These are phyloP conservation scores for Butyriboletus loyo DNA, from an alignment of 768 basidiomycete genomes.

Conservation along the genomic window DNA sequence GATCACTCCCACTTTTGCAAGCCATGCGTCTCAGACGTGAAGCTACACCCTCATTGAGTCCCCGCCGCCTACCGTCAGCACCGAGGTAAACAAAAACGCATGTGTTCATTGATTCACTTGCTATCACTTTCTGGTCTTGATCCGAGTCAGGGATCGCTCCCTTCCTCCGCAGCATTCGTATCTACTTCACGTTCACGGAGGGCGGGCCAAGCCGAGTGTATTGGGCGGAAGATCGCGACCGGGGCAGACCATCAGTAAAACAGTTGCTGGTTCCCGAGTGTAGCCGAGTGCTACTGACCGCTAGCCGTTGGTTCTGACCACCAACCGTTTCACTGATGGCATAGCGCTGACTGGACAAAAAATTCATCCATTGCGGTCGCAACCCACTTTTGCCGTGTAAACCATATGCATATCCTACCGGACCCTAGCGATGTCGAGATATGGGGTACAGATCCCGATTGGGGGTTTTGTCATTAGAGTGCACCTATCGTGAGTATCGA, in stretches of 20 bases:
- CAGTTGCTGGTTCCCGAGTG: too few relatives aligned
- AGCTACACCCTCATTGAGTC: conserved; percentile 7
- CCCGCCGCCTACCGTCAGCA: neutral
- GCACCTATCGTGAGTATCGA: conserved; percentile 7
- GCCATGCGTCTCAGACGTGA: conserved; percentile 6
- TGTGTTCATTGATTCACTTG: conserved; percentile 6
- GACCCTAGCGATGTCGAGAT: conserved; percentile 13
- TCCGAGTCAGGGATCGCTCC: conserved; percentile 26
- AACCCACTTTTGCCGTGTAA: conserved; percentile 9
- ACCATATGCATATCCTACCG: conserved; percentile 9
- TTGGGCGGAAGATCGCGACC: conserved; percentile 14
- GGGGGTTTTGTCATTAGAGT: conserved; percentile 3
- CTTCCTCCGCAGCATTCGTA: conserved; percentile 13
- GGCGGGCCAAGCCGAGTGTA: conserved; percentile 2
- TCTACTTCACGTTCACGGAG: conserved; percentile 8
- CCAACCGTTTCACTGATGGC: too few relatives aligned
- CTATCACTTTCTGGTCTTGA: conserved; percentile 19
- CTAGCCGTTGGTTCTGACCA: too few relatives aligned
- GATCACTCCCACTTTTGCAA: conserved; percentile 11
- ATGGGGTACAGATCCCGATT: conserved; percentile 20
- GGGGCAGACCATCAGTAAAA: neutral
- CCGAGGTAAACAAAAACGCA: conserved; percentile 11
- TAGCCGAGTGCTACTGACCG: too few relatives aligned
- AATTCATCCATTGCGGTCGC: conserved; percentile 14
- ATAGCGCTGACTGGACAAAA: conserved; percentile 5